phyloP scores from a whole-genome alignment of 2,329 filamentous ascomycete species.

The Coccinonectria pachysandricola region DNA sequence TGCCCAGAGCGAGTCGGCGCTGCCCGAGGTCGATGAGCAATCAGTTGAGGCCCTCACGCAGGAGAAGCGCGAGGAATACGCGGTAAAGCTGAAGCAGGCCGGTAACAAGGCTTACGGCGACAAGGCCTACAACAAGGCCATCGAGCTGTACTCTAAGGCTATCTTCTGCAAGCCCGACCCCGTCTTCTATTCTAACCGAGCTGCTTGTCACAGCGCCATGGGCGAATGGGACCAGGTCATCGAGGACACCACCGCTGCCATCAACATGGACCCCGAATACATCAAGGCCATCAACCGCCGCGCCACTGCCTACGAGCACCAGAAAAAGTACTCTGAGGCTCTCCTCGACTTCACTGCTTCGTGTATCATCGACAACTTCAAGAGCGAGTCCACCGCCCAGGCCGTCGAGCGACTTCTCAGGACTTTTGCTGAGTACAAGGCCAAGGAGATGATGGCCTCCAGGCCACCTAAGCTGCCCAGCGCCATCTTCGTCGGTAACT shows the following conservation, averaged over 20 bases:
- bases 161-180: constrained; percentile 96
- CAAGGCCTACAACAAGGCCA: constrained; percentile 89
- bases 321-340: constrained; percentile 83
- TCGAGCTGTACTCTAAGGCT: constrained; percentile 89
- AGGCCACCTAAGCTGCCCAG: constrained; percentile 83
- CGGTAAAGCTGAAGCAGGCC: constrained; percentile 83
- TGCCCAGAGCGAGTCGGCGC: constrained; percentile 52
- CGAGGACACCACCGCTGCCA: constrained; percentile 89
- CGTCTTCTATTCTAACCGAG: constrained; percentile 97
- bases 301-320: constrained; percentile 92
- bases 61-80: constrained; percentile 74
- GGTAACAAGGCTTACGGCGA: constrained; percentile 94
- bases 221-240: constrained; percentile 92
- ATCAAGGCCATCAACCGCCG: constrained; percentile 95
- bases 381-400: constrained; percentile 79
- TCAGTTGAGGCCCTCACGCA: constrained; percentile 40
- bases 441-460: constrained; percentile 77
- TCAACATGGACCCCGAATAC: constrained; percentile 89
- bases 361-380: constrained; percentile 97
- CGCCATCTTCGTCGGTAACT: constrained; percentile 95
- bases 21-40: constrained; percentile 57
- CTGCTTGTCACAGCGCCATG: constrained; percentile 92
- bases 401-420: constrained; percentile 89
- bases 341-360: constrained; percentile 96
- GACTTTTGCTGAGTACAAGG: constrained; percentile 93